Percentiles rank a stretch among this genome's conserved stretches.
These are phyloP conservation scores for Tremella yokohamensis DNA, from an alignment of 768 basidiomycete genomes.

Conservation along the genomic window DNA sequence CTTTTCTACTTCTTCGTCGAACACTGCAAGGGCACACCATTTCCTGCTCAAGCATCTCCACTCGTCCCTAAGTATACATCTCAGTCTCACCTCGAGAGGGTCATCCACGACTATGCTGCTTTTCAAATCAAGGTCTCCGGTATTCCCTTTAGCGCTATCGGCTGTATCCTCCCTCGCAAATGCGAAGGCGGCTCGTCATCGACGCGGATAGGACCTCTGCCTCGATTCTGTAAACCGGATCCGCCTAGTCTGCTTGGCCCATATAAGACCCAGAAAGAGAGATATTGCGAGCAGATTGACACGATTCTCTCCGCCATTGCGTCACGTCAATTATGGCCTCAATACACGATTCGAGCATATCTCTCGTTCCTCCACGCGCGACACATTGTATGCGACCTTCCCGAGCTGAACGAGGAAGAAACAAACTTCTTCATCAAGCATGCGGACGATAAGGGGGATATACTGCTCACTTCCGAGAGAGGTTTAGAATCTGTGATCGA, in stretches of 20 bases:
- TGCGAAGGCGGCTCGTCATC: background rate
- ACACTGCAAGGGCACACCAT: background rate
- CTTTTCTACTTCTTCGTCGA: conserved; percentile 2
- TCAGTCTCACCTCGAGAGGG: background rate
- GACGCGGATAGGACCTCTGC: too few species aligned
- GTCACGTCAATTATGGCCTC: too few species aligned
- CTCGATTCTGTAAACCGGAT: background rate
- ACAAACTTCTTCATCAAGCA: conserved; percentile 2
- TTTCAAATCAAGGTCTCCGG: background rate
- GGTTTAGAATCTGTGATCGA: background rate
- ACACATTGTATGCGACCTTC: background rate
- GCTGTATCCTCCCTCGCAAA: background rate
- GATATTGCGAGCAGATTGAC: conserved; percentile 1
- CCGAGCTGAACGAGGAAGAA: background rate
- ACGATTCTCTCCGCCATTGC: background rate
- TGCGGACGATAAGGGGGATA: background rate
- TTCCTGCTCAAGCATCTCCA: background rate
- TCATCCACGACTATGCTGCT: background rate
- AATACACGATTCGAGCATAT: background rate
- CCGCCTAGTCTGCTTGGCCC: background rate
- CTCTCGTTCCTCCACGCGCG: background rate
- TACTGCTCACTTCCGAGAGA: background rate
- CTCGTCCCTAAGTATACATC: background rate
- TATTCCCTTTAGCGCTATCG: background rate
- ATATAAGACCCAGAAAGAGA: background rate